Percentiles rank a stretch among this genome's conserved stretches.
These are phyloP conservation scores for Quercus lobata DNA, from an alignment of 331 rosid genomes.

Conservation along the genomic window DNA sequence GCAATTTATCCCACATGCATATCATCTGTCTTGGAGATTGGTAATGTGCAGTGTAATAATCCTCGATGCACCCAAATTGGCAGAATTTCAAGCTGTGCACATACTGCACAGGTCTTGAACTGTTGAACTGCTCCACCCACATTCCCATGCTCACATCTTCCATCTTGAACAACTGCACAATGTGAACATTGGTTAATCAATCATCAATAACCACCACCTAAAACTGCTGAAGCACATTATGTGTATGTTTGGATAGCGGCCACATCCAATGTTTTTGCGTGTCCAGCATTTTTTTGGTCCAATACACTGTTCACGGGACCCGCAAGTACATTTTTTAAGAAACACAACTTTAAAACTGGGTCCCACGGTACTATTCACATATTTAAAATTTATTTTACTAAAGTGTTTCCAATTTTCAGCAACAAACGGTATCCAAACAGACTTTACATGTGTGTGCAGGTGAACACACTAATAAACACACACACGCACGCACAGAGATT, in stretches of 20 bases:
- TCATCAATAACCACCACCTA: background rate
- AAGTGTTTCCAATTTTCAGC: too few species aligned
- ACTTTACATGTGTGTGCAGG: background rate
- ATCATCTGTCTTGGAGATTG: slow-evolving; percentile 94
- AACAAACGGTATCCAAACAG: too few species aligned
- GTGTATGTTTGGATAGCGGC: background rate
- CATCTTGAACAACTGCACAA: slow-evolving; percentile 84
- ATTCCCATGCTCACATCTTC: slow-evolving; percentile 99
- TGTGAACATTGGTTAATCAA: background rate
- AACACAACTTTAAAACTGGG: too few species aligned
- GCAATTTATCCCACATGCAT: slow-evolving; percentile 88
- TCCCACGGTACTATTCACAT: too few species aligned
- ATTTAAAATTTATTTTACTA: too few species aligned
- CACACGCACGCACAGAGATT: background rate
- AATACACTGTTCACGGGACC: too few species aligned
- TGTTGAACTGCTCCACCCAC: slow-evolving; percentile 89
- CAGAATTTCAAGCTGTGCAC: slow-evolving; percentile 77
- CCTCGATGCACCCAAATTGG: slow-evolving; percentile 83
- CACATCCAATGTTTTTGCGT: too few species aligned
- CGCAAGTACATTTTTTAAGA: too few species aligned
- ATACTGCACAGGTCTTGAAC: slow-evolving; percentile 50
- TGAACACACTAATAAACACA: background rate
- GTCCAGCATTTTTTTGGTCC: too few species aligned
- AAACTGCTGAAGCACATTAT: background rate
- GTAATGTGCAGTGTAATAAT: slow-evolving; percentile 82